Base-by-base conservation (phyloP, 345 rosid genomes). In the Ailanthus altissimus region DNA sequence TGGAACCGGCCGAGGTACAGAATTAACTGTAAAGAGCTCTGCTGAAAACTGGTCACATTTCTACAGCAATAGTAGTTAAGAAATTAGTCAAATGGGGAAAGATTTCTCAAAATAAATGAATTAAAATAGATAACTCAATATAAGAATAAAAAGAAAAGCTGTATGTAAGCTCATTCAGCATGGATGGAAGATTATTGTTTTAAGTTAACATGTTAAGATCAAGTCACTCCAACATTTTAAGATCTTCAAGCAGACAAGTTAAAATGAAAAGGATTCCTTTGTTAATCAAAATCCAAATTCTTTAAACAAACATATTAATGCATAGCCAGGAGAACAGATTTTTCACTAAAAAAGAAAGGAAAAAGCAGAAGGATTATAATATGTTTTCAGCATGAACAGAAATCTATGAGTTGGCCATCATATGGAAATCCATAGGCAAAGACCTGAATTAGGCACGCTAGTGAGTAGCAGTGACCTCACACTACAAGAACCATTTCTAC, bases 41-140 rank as follows among this genome's bases (percentile, higher is more conserved):
- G 89, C 91, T 51, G 99, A 91, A 85, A 86, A 93, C 42, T 89
- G 97, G 87, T 96, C 99, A n/a, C 98, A 96, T 86, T 79, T 92
- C 99, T 96, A 88, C 69, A 85, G 63, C 56, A 54, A 79, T 0
- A 8, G 74, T 7, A 65, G 36, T n/a, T 15, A 56, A 50, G 40
- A 57, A 83, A 59, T 16, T 46, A 61, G 15, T 26, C 12, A 8
- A 20, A 23, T 11, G 45, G 47, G 38, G 46, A 60, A 58, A 78
- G 43, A 57, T 62, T 8, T 46, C 25, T 0, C 11, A 70, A 57
- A 57, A 8, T 8, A 8, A 60, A 57, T 51, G 69, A 12, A 82
- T 63, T 67, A 2, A 60, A 50, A 51, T 5, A 64, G 53, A 56
- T 7, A 43, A 57, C 57, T 51, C 14, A n/a, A 83, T 0, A 3